phyloP scores from a whole-genome alignment of 768 basidiomycete genomes.

The Boletus sp. region DNA sequence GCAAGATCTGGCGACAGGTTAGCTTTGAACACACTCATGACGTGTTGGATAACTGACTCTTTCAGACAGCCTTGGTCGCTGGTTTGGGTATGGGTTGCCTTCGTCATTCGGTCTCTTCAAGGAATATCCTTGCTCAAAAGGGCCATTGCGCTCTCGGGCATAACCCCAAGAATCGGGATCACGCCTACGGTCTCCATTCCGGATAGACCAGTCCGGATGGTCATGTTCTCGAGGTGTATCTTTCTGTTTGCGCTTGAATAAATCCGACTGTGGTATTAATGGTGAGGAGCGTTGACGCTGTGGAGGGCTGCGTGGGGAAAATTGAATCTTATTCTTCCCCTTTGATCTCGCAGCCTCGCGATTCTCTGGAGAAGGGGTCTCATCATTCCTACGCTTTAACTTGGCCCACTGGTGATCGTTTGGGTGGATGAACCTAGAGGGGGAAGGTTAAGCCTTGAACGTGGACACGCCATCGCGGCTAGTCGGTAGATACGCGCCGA shows the following conservation, averaged over 20 bases:
- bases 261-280: slow-evolving; percentile 43
- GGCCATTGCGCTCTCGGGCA: slow-evolving; percentile 18
- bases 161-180: slow-evolving; percentile 23
- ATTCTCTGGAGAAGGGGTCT: slow-evolving; percentile 19
- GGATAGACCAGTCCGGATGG: slow-evolving; percentile 18
- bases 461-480: slow-evolving; percentile 5
- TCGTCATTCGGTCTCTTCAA: slow-evolving; percentile 30
- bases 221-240: slow-evolving; percentile 24
- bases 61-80: slow-evolving; percentile 27
- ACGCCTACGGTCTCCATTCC: slow-evolving; percentile 24
- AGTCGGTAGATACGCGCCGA: slow-evolving; percentile 38
- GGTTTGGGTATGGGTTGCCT: slow-evolving; percentile 23
- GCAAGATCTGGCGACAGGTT: slow-evolving; percentile 15
- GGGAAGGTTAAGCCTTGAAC: slow-evolving; percentile 1
- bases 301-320: slow-evolving; percentile 18
- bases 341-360: slow-evolving; percentile 23
- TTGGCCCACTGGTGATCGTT: slow-evolving; percentile 43
- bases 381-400: slow-evolving; percentile 18
- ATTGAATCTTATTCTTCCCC: slow-evolving; percentile 21
- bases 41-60: slow-evolving; percentile 22
- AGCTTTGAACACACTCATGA: slow-evolving; percentile 1
- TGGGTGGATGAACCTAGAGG: slow-evolving; percentile 49
- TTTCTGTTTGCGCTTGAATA: slow-evolving; percentile 36
- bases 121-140: slow-evolving; percentile 14
- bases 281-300: slow-evolving; percentile 33